Conservation (phyloP, 2,329 filamentous ascomycete genomes). For the Fusarium chlamydosporum region DNA sequence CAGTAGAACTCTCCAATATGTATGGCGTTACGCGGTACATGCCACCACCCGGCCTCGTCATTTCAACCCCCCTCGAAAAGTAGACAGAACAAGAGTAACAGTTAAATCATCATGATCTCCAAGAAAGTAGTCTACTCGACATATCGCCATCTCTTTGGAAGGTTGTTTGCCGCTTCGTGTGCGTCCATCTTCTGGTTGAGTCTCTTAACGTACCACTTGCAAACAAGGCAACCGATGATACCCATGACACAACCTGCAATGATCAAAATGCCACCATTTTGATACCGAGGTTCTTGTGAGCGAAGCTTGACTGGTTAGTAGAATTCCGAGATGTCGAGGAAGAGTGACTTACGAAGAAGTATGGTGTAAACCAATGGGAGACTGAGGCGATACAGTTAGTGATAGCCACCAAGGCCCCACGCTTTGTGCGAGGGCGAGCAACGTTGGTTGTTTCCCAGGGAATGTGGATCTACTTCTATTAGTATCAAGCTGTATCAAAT, state of each 20-base stretch:
- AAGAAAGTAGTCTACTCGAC: background rate
- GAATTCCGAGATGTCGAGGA: accelerated
- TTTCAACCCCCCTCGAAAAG: background rate
- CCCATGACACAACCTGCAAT: constrained; percentile 12
- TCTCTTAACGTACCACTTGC: constrained; percentile 7
- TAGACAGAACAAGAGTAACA: background rate
- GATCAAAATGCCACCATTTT: constrained; percentile 8
- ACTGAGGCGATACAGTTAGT: constrained; percentile 9
- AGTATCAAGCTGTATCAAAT: background rate
- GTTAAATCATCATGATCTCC: background rate
- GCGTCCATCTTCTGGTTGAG: constrained; percentile 8
- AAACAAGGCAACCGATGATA: background rate
- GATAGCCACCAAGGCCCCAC: background rate
- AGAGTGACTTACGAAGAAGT: background rate
- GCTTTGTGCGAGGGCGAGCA: constrained; percentile 6
- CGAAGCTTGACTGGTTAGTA: background rate
- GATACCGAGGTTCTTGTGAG: background rate
- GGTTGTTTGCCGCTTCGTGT: background rate
- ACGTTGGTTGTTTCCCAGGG: constrained; percentile 11
- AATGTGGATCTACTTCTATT: background rate
- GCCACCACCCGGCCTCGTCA: background rate
- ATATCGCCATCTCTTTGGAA: background rate
- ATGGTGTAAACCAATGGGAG: constrained; percentile 6
- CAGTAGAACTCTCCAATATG: no score
- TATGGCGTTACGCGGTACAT: no score